These are phyloP conservation scores for Parathielavia hyrcaniae DNA, from an alignment of 495 filamentous ascomycete genomes.

Conservation along the genomic window DNA sequence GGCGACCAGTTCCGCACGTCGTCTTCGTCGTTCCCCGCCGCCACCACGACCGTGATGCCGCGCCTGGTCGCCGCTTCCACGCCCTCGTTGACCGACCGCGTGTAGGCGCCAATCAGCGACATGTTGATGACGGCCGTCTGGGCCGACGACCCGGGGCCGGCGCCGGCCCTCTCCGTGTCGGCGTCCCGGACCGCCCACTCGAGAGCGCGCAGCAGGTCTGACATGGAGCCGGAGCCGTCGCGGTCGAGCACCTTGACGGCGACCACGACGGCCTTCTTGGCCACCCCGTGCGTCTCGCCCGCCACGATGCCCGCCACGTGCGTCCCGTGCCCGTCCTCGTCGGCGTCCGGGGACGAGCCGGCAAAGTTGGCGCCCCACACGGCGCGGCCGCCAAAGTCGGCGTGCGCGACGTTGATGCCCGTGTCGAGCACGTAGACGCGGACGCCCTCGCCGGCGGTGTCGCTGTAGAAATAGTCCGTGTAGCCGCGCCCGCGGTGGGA, in stretches of 20 bases:
- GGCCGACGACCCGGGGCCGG: too few relatives aligned
- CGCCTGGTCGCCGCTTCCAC: constrained; percentile 41
- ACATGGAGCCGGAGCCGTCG: constrained; percentile 38
- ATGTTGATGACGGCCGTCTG: constrained; percentile 46
- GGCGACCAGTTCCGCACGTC: constrained; percentile 43
- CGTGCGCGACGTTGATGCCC: constrained; percentile 51
- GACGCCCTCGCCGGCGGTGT: constrained; percentile 50
- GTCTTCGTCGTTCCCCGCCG: constrained; percentile 46
- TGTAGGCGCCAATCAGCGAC: constrained; percentile 49
- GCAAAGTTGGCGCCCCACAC: constrained; percentile 37
- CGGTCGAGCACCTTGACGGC: constrained; percentile 62
- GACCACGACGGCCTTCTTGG: constrained; percentile 57
- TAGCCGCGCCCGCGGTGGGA: constrained; percentile 46
- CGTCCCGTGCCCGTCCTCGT: constrained; percentile 51
- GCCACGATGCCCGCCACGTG: constrained; percentile 62
- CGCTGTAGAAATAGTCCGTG: constrained; percentile 54
- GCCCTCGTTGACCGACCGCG: constrained; percentile 48
- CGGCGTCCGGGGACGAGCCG: constrained; percentile 29
- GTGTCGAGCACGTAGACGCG: constrained; percentile 57
- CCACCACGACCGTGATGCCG: constrained; percentile 49
- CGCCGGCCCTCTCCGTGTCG: constrained; percentile 39
- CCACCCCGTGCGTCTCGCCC: constrained; percentile 55
- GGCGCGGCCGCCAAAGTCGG: constrained; percentile 54
- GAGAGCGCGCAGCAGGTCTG: constrained; percentile 47
- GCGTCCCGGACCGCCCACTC: constrained; percentile 50